A percentile compares a stretch with the other conserved stretches of the same genome.
These are phyloP conservation scores for Exobasidium cylindrosporum DNA, from an alignment of 1,284 basidiomycete species.

Conservation along the genomic window DNA sequence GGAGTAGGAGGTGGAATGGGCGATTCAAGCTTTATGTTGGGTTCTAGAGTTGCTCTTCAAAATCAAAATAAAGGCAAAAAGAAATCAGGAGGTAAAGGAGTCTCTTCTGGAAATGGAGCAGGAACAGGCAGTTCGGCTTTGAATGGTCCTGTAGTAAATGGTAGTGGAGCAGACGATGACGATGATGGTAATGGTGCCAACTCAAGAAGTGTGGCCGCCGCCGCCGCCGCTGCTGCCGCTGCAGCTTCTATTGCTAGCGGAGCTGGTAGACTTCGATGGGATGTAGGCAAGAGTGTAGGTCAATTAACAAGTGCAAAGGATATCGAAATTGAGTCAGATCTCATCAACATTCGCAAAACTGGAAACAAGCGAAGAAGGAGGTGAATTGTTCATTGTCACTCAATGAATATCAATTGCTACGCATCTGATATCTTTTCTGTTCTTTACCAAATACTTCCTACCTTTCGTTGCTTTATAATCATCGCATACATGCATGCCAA, in stretches of 20 bases:
- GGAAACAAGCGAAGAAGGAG: slow-evolving; percentile 41
- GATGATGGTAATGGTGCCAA: slow-evolving; percentile 21
- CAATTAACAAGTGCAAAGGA: slow-evolving; percentile 52
- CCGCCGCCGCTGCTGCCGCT: slow-evolving; percentile 25
- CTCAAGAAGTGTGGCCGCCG: slow-evolving; percentile 32
- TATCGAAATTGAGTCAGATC: slow-evolving; percentile 52
- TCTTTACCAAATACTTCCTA: neutral
- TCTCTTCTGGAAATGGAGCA: slow-evolving; percentile 20
- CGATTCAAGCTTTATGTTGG: slow-evolving; percentile 40
- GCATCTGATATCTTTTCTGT: too few relatives aligned
- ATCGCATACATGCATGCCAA: neutral
- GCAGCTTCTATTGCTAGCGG: slow-evolving; percentile 39
- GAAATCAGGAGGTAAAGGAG: slow-evolving; percentile 21
- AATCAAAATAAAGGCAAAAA: slow-evolving; percentile 25
- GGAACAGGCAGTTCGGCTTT: neutral
- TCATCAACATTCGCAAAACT: slow-evolving; percentile 52
- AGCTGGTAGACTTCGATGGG: slow-evolving; percentile 44
- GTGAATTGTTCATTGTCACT: too few relatives aligned
- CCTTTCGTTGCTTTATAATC: neutral
- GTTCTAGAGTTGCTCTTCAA: slow-evolving; percentile 22
- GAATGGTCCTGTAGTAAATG: slow-evolving; percentile 6
- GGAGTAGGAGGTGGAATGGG: slow-evolving; percentile 35
- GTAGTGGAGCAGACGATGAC: slow-evolving; percentile 29
- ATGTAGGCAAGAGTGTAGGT: slow-evolving; percentile 48
- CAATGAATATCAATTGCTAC: too few relatives aligned